These are phyloP conservation scores for Calocera cornea DNA, from an alignment of 768 basidiomycete genomes.

Conservation along the genomic window DNA sequence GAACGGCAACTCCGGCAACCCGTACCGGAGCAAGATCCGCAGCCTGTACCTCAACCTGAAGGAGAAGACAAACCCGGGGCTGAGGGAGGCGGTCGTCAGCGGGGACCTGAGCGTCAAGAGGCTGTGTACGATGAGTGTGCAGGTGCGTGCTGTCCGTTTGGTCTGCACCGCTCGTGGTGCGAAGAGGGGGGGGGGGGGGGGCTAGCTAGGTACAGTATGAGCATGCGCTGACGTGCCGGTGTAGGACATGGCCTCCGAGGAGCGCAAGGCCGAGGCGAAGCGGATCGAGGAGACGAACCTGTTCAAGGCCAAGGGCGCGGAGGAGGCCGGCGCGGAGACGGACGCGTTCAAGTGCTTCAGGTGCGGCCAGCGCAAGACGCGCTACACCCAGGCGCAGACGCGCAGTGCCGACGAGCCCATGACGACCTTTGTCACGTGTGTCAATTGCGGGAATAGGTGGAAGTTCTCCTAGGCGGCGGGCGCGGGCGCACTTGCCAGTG, in stretches of 20 bases:
- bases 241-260: conserved; percentile 93
- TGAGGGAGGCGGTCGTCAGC: conserved; percentile 73
- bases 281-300: conserved; percentile 77
- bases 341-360: conserved; percentile 93
- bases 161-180: neutral
- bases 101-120: conserved; percentile 59
- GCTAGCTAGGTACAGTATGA: neutral
- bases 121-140: conserved; percentile 68
- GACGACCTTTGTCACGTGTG: conserved; percentile 60
- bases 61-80: conserved; percentile 79
- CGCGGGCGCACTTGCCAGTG: too few relatives aligned
- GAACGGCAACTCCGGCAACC: conserved; percentile 31
- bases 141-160: conserved; percentile 36
- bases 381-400: conserved; percentile 93
- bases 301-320: conserved; percentile 81
- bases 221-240: neutral
- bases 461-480: conserved; percentile 39
- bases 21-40: conserved; percentile 70
- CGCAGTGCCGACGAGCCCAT: conserved; percentile 97
- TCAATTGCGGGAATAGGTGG: conserved; percentile 56
- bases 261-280: conserved; percentile 69
- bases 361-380: conserved; percentile 83
- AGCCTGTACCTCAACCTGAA: conserved; percentile 86
- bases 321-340: conserved; percentile 83
- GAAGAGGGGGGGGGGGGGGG: neutral